A percentile compares a stretch with the other conserved stretches of the same genome.
phyloP scores from a whole-genome alignment of 306 rosid genomes.

The Lathyrus oleraceus region DNA sequence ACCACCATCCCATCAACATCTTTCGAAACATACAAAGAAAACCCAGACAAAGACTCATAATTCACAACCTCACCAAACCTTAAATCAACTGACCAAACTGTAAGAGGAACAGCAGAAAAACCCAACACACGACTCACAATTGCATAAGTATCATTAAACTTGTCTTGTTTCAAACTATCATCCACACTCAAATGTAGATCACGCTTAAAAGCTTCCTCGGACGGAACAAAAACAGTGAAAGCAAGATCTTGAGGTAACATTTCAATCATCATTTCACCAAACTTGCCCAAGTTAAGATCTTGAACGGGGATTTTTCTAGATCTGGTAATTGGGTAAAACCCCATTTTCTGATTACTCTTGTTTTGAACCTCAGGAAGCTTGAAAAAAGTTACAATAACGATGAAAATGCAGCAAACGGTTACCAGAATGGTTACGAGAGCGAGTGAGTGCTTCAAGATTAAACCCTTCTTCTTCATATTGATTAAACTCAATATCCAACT shows the following conservation, averaged over 20 bases:
- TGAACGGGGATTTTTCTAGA: conserved; percentile 35
- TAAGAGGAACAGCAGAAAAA: conserved; percentile 71
- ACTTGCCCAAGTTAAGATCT: conserved; percentile 39
- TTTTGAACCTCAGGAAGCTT: conserved; percentile 62
- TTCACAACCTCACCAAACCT: conserved; percentile 44
- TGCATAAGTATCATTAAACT: conserved; percentile 67
- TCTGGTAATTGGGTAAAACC: conserved; percentile 37
- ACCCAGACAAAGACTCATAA: conserved; percentile 82
- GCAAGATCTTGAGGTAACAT: conserved; percentile 86
- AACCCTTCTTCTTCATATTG: conserved; percentile 46
- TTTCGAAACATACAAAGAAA: conserved; percentile 54
- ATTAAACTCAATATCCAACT: background rate
- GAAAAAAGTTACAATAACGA: conserved; percentile 44
- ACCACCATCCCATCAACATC: conserved; percentile 61
- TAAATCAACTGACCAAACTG: conserved; percentile 48
- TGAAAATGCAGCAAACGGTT: conserved; percentile 47
- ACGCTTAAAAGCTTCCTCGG: conserved; percentile 70
- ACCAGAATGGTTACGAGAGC: conserved; percentile 49
- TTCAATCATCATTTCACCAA: conserved; percentile 78
- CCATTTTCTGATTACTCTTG: conserved; percentile 27
- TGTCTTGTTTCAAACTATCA: conserved; percentile 52
- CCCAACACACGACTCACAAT: conserved; percentile 66
- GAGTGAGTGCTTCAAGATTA: conserved; percentile 51
- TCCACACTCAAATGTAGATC: conserved; percentile 53
- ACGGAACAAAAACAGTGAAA: conserved; percentile 80